Evolutionary conservation across 2,329 filamentous ascomycete species (phyloP), one percentile per base, ranked within the genome.

Genomic region (Claviceps sp.): DNA sequence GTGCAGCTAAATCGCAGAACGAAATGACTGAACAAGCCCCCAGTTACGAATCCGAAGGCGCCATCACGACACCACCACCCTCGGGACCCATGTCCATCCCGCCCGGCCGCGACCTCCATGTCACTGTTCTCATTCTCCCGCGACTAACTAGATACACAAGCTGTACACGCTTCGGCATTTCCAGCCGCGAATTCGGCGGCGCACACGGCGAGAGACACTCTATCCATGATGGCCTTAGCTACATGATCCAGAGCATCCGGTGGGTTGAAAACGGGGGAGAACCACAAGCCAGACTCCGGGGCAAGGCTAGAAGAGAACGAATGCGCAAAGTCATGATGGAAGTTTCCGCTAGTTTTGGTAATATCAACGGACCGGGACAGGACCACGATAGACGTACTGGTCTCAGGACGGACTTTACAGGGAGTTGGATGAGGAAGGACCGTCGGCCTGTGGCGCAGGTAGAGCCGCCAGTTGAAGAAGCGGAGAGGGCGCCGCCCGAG

Each of bases 221-320:
- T 5, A 62, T 74, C 14, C 89, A 96, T 62, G 89, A 95, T 59
- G 90, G 90, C 2, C 79, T 95, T 65, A 95, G 89, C 64, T 97
- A 87, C 68, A 89, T 86, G 76, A 80, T 98, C 47, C 75, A 82
- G 55, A 81, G 82, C 50, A 78, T 95, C 11, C 82, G 89, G 50
- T 97, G 90, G 83, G 87, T 96, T 0, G 84, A 87, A 56, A 77
- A 81, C 56, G 89, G 93, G 13, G 84, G 79, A 0, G 75, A 74
- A 56, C 77, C 70, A 52, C 76, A 80, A 61, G 74, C 74, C 30
- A 67, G 78, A 47, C 70, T 81, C 2, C 70, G 77, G 3, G 78
- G 78, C 49, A 76, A 77, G 59, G 78, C 69, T 1, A 68, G 77
- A 4, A 66, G 78, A 11, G 76, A 81, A 58, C 70, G 78, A 43